Percentiles rank a stretch among this genome's conserved stretches.
Evolutionary conservation across 1,139 yeast species (phyloP).

Genomic region (Yarrowia galli): DNA sequence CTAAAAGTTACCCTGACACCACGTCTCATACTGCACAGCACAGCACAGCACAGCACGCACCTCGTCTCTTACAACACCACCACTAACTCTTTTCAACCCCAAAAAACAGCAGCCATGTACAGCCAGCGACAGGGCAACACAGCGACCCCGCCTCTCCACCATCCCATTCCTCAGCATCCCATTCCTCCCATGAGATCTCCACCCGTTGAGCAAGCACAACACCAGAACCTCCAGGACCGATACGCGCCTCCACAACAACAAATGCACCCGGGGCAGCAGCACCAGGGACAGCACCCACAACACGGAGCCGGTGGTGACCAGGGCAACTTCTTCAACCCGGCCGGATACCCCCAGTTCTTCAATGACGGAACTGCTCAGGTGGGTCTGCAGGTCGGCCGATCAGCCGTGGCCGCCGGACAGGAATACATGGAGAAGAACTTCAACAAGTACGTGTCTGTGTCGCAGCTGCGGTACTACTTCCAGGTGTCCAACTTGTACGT

Average conservation of each 20-base stretch:
- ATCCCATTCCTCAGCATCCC: conserved; percentile 58
- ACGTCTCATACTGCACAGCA: background rate
- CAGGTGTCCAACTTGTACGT: conserved; percentile 92
- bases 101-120: conserved; percentile 5
- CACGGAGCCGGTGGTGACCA: conserved; percentile 39
- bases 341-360: conserved; percentile 57
- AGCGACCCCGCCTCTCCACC: conserved; percentile 54
- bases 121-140: conserved; percentile 23
- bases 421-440: conserved; percentile 74
- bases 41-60: background rate
- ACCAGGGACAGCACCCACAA: conserved; percentile 40
- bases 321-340: conserved; percentile 40
- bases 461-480: conserved; percentile 80
- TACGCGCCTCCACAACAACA: conserved; percentile 40
- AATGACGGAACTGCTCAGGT: conserved; percentile 83
- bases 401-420: conserved; percentile 74
- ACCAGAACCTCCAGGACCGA: conserved; percentile 40
- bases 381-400: conserved; percentile 89
- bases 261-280: conserved; percentile 39
- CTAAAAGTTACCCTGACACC: conserved; percentile 32
- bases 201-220: conserved; percentile 43
- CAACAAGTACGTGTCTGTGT: conserved; percentile 50
- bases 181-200: conserved; percentile 53
- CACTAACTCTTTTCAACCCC: background rate
- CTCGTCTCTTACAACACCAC: background rate